Base-by-base conservation (phyloP, 352 stramenopile species). In the Saprolegnia parasitica region DNA sequence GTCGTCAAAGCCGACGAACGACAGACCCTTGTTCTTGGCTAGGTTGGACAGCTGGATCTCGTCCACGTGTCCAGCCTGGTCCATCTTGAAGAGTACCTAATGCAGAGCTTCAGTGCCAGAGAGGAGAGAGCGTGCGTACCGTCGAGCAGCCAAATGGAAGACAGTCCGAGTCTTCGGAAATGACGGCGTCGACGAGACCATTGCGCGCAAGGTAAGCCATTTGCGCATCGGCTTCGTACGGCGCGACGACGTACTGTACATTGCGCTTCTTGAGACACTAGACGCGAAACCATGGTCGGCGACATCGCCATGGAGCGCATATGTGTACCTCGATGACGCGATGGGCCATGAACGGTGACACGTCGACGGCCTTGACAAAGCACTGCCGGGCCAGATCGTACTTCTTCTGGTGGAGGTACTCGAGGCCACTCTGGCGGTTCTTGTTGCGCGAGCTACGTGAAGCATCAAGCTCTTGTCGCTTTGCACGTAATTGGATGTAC, bases 171-270 rank as follows among this genome's bases (percentile, higher is more conserved):
- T 99, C 96, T 76, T 99, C 96, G 9, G 93, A 96, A 56, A 99
- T 95, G 45, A 99, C 93, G 42, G 86, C 86, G 66, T 99, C 91
- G 16, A 95, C 88, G n/a, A 96, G 67, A 9, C 79, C 77, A 24
- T 78, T 74, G 63, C 84, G 83, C 40, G 82, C 79, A 29, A 99
- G 75, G 72, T 88, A 98, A 4, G 95, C 93, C 63, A 99, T 83
- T 78, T 99, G 96, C 4, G 97, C 96, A 71, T 99, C 97, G 15
- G 97, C 96, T 81, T 99, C 97, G 73, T 99, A 99, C 10, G 96
- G 96, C 10, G 96, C 96, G 4, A 99, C 96, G 5, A 99, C 74
- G 70, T 95, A 98, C 6, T 81, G 47, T 39, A 99, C 84, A 11
- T 81, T 83, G 16, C 71, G 75, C 29, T 71, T 65, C 68, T 88